These are phyloP conservation scores for Lentithecium fluviatile DNA, from an alignment of 495 filamentous ascomycete genomes.

Conservation along the genomic window DNA sequence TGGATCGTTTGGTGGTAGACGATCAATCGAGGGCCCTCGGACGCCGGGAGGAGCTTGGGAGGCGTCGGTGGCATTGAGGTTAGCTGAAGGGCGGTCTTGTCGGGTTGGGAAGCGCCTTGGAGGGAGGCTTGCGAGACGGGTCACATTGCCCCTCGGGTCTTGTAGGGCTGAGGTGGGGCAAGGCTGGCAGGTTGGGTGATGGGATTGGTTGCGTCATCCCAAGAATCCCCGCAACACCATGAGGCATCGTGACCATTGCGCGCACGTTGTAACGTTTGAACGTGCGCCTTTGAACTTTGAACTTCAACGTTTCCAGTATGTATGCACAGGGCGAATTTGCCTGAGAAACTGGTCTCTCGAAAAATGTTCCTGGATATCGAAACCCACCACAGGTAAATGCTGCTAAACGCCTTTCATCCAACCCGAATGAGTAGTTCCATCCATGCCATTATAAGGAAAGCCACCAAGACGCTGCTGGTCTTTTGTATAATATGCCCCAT, in stretches of 20 bases:
- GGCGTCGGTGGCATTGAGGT: conserved; percentile 29
- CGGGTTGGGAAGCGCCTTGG: neutral
- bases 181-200: neutral
- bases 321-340: too few species aligned
- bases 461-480: neutral
- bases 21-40: conserved; percentile 40
- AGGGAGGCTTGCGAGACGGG: neutral
- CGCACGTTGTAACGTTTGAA: too few species aligned
- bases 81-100: neutral
- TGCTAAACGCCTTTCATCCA: too few species aligned
- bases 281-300: too few species aligned
- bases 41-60: conserved; percentile 30
- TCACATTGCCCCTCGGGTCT: neutral
- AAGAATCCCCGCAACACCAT: too few species aligned
- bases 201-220: neutral
- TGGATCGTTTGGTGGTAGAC: conserved; percentile 50
- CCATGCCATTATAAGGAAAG: neutral
- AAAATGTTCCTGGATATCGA: too few species aligned
- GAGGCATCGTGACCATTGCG: too few species aligned
- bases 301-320: too few species aligned
- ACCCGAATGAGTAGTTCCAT: too few species aligned
- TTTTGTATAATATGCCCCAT: neutral
- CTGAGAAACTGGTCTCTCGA: too few species aligned
- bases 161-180: conserved; percentile 27
- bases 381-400: too few species aligned